Evolutionary conservation across 73 alveolate genomes (phyloP).

Genomic region (Durusdinium trenchii): DNA sequence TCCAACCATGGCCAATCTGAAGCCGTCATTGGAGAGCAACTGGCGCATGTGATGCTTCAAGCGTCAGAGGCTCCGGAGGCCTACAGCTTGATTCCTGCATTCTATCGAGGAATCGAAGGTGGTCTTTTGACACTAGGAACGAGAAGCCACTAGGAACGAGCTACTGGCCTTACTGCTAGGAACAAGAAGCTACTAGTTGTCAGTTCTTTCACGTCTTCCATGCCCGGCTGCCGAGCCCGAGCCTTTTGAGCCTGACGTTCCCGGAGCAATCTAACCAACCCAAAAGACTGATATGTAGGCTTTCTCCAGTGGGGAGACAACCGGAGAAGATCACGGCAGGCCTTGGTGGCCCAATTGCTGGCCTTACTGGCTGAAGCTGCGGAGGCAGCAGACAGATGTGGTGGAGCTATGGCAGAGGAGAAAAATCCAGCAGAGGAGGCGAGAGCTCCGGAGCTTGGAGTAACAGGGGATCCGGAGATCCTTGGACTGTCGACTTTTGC

Average conservation of each 20-base stretch:
- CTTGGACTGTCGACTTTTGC: background rate
- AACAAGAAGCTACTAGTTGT: too few species aligned
- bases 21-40: conserved; percentile 81
- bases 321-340: background rate
- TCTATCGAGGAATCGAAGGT: too few species aligned
- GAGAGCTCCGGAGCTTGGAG: background rate
- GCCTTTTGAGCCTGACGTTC: too few species aligned
- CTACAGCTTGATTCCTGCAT: too few species aligned
- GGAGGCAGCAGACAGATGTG: conserved; percentile 82
- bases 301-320: too few species aligned
- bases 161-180: too few species aligned
- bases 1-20: conserved; percentile 26
- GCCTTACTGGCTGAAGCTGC: conserved; percentile 79
- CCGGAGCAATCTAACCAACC: too few species aligned
- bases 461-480: background rate
- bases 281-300: too few species aligned
- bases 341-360: conserved; percentile 58
- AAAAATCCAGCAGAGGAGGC: conserved; percentile 89
- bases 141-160: background rate
- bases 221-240: too few species aligned
- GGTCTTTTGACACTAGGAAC: background rate
- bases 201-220: too few species aligned
- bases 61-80: conserved; percentile 71
- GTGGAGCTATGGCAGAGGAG: conserved; percentile 75
- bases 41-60: conserved; percentile 51